Conservation (phyloP, 1,139 yeast species). For the Saccharomyces hybrid region DNA sequence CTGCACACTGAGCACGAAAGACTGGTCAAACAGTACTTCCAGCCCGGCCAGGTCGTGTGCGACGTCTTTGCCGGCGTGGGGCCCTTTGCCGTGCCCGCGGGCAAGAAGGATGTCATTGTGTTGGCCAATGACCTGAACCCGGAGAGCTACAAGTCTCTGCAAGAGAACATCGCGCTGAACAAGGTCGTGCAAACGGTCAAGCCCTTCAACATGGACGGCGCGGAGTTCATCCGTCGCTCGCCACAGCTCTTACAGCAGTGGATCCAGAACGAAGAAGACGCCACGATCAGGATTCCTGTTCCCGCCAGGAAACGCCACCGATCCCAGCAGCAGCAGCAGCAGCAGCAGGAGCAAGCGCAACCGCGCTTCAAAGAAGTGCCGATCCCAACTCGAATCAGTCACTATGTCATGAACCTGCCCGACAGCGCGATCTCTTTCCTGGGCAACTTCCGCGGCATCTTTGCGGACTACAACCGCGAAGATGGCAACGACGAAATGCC, state of each 20-base stretch:
- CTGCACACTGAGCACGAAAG: slow-evolving; percentile 90
- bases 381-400: slow-evolving; percentile 57
- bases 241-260: slow-evolving; percentile 40
- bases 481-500: slow-evolving; percentile 44
- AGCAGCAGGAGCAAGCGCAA: slow-evolving; percentile 14
- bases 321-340: slow-evolving; percentile 20
- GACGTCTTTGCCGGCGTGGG: slow-evolving; percentile 99
- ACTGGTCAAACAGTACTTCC: slow-evolving; percentile 50
- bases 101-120: slow-evolving; percentile 69
- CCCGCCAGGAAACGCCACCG: slow-evolving; percentile 26
- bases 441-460: slow-evolving; percentile 67
- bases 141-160: slow-evolving; percentile 63
- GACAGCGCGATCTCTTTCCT: slow-evolving; percentile 86
- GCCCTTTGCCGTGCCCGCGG: slow-evolving; percentile 96
- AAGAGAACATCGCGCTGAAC: slow-evolving; percentile 57
- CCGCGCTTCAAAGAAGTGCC: slow-evolving; percentile 25
- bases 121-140: slow-evolving; percentile 94
- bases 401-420: slow-evolving; percentile 93
- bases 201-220: slow-evolving; percentile 72
- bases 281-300: slow-evolving; percentile 17
- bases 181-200: slow-evolving; percentile 54
- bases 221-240: slow-evolving; percentile 63
- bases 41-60: slow-evolving; percentile 64
- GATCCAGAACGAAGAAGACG: slow-evolving; percentile 23
- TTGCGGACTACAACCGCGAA: slow-evolving; percentile 39